Percentiles rank a stretch among this genome's conserved stretches.
Evolutionary conservation across 179 eudicot genomes (phyloP).

Genomic region (Spinacia oleracea): DNA sequence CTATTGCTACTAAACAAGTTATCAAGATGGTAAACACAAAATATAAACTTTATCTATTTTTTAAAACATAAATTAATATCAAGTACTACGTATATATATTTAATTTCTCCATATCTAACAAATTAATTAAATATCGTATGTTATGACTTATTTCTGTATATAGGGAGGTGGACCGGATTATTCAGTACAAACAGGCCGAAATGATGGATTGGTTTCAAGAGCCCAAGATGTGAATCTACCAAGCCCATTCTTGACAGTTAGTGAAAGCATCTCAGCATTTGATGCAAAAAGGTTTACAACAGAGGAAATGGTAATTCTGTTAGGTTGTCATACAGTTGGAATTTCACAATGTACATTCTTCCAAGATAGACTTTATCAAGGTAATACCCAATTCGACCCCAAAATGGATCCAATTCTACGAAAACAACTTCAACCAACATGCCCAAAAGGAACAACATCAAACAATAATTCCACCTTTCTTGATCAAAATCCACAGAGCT

Average conservation of each 20-base stretch:
- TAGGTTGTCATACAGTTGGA: background rate
- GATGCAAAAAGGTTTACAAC: background rate
- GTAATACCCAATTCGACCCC: background rate
- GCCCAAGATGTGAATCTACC: constrained; percentile 16
- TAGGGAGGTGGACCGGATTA: constrained; percentile 19
- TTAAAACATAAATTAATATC: too few species aligned
- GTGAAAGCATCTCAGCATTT: background rate
- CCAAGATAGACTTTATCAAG: background rate
- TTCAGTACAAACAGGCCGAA: constrained; percentile 20
- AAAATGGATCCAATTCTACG: constrained; percentile 27
- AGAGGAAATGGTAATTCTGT: background rate
- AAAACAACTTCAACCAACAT: constrained; percentile 23
- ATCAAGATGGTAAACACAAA: constrained; percentile 40
- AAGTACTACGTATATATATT: too few species aligned
- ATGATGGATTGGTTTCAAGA: constrained; percentile 13
- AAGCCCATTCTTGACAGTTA: constrained; percentile 14
- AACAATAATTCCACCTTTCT: constrained; percentile 32
- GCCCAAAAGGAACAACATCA: constrained; percentile 23
- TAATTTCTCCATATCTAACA: too few species aligned
- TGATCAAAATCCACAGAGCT: constrained; percentile 35
- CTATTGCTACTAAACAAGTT: constrained; percentile 52
- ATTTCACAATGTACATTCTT: background rate
- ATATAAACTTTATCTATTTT: too few species aligned
- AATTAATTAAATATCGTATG: too few species aligned
- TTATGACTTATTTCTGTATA: too few species aligned